Percentiles rank a stretch among this genome's conserved stretches.
phyloP scores from a whole-genome alignment of 768 basidiomycete species.

The Tricholoma sp. region DNA sequence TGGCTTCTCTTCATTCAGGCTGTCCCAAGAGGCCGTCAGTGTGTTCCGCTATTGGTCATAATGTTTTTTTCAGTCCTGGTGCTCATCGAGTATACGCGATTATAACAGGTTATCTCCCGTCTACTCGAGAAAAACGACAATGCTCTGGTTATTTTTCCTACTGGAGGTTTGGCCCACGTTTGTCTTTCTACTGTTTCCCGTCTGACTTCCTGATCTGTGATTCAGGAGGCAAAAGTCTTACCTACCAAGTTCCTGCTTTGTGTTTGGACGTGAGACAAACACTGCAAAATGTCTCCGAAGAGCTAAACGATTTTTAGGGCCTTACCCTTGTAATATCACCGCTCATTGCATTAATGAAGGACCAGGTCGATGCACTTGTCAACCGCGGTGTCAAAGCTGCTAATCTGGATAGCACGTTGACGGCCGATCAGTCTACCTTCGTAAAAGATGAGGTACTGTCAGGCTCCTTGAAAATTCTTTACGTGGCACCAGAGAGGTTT shows the following conservation, averaged over 20 bases:
- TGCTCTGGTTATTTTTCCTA: slow-evolving; percentile 12
- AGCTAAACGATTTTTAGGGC: slow-evolving; percentile 3
- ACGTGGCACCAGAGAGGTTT: slow-evolving; percentile 14
- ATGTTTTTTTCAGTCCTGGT: neutral
- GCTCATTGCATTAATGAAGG: slow-evolving; percentile 11
- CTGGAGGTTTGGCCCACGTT: slow-evolving; percentile 7
- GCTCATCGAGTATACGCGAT: too few relatives aligned
- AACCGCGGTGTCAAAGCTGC: slow-evolving; percentile 9
- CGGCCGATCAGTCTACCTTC: neutral
- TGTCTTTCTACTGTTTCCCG: neutral
- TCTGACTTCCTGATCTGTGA: slow-evolving; percentile 14
- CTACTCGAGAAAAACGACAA: slow-evolving; percentile 9
- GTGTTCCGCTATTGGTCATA: neutral
- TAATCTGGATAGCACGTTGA: slow-evolving; percentile 11
- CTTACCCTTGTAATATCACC: slow-evolving; percentile 12
- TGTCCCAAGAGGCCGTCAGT: slow-evolving; percentile 8
- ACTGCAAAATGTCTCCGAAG: neutral
- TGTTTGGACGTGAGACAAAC: slow-evolving; percentile 9
- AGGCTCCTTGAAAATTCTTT: slow-evolving; percentile 11
- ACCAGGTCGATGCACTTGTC: slow-evolving; percentile 10
- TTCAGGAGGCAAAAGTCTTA: slow-evolving; percentile 20
- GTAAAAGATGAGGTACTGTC: slow-evolving; percentile 8
- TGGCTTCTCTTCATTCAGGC: slow-evolving; percentile 6
- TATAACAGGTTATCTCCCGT: slow-evolving; percentile 7
- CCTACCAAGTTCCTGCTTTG: slow-evolving; percentile 13